A percentile compares a stretch with the other conserved stretches of the same genome.
Evolutionary conservation across 176 grass and related monocot genomes (phyloP).

Genomic region (Rhynchospora tenuis): DNA sequence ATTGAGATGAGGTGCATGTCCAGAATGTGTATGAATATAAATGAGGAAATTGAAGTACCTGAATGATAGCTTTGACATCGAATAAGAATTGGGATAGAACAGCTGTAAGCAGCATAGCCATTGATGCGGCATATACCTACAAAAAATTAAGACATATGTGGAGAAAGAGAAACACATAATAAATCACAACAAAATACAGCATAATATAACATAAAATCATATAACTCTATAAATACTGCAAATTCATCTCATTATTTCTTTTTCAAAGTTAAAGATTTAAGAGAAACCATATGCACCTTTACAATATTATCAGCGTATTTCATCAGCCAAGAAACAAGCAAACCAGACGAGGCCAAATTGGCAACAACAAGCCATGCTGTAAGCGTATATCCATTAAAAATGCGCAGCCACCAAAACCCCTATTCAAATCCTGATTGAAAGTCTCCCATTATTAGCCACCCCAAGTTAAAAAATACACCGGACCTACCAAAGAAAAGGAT

Average conservation of each 20-base stretch:
- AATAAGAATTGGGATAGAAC: slow-evolving; percentile 88
- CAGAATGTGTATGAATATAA: neutral
- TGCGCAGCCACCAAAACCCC: slow-evolving; percentile 77
- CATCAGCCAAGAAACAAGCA: slow-evolving; percentile 97
- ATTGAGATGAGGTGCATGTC: neutral
- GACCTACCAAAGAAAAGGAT: slow-evolving; percentile 51
- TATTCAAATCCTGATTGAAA: slow-evolving; percentile 80
- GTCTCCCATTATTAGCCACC: slow-evolving; percentile 72
- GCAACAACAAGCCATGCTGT: slow-evolving; percentile 94
- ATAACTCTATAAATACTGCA: neutral
- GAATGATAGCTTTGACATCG: slow-evolving; percentile 73
- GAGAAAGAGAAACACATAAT: slow-evolving; percentile 19
- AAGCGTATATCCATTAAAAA: slow-evolving; percentile 78
- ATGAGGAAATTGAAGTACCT: slow-evolving; percentile 39
- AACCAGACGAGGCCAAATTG: slow-evolving; percentile 88
- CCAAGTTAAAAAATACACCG: slow-evolving; percentile 88
- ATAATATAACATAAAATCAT: neutral
- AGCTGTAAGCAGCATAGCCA: slow-evolving; percentile 97
- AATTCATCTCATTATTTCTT: slow-evolving; percentile 4
- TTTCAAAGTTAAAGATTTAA: neutral
- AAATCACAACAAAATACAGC: neutral
- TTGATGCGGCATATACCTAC: slow-evolving; percentile 97
- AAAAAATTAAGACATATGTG: slow-evolving; percentile 12
- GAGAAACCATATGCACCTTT: slow-evolving; percentile 48
- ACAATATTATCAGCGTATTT: slow-evolving; percentile 98